Base-by-base conservation (phyloP, 352 stramenopile species). In the Globisporangium recalcitrans region DNA sequence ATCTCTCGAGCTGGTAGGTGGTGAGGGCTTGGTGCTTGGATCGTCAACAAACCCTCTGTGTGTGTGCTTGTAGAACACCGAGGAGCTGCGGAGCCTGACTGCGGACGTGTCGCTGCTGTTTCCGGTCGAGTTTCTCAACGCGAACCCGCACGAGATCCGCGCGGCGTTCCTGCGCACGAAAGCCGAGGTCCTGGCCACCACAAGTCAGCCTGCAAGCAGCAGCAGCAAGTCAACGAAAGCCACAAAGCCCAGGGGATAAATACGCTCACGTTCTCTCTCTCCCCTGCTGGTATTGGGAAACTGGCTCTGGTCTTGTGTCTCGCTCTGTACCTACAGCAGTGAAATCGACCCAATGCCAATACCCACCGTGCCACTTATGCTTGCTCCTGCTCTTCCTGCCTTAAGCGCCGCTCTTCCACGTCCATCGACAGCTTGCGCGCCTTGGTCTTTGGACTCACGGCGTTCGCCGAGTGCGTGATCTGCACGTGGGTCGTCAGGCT, bases 71-170 rank as follows among this genome's bases (percentile, higher is more conserved):
- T 27, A 87, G 65, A 94, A 82, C 65, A 88, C 88, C 10, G 88
- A 88, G 44, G 88, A 97, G 54, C 67, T 96, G 27, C 90, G 87
- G 34, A 93, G 90, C 58, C 75, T 96, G 11, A 79, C 81, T 1
- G 87, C 88, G 6, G 82, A 96, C 65, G 87, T 83, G 21, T 64
- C 73, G 13, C 68, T 71, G 14, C 62, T 95, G 31, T 96, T 97
- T 48, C 87, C 88, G 0, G 49, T 60, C 40, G 87, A 97, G 55
- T 93, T 96, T 64, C 67, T 93, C 40, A 87, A 90, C 51, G 85
- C 79, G 0, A 69, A 89, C 29, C 64, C 87, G 42, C 52, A 53
- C 21, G 71, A 85, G 21, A 75, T 95, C 65, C 80, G 77, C 38
- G 59, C 67, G 10, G 74, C 64, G 7, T 95, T 94, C 61, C 54